Base-by-base conservation (phyloP, 1,284 basidiomycete species). In the Xerocomus minutiporus region DNA sequence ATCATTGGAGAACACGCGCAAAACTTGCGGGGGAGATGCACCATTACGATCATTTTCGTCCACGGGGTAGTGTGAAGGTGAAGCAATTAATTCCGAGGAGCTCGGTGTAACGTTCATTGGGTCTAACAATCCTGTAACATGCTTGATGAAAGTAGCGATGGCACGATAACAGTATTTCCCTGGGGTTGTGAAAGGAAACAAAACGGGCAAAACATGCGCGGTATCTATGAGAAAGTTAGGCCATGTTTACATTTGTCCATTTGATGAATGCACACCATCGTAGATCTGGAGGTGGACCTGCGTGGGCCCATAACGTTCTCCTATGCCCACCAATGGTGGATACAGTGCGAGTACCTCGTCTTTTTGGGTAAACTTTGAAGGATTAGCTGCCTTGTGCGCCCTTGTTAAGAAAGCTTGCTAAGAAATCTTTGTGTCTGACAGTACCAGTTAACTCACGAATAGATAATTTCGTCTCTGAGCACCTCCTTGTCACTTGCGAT, bases 401-500 rank as follows among this genome's bases (percentile, higher is more conserved):
- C 93, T 96, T 59, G 12, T 57, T 46, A 48, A 28, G 15, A 28
- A 40, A 28, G 43, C 36, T 52, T 35, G 40, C 44, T 17, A 15
- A 52, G 6, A 28, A 44, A 26, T 15, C 40, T 44, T 5, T 38
- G 1, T 2, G 11, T 15, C 17, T 43, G 17, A 25, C 2, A 5
- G 8, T 6, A 47, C 51, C 15, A 39, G 50, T 17, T 28, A 34
- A 78, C 89, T 63, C 59, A 93, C 89, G 80, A 73, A 64, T 92
- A 98, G 36, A 97, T 82, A 45, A 93, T 86, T 70, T 98, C 95
- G 64, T 99, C 96, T 46, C 93, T 77, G 40, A 98, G 71, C 0
- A 97, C 93, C 71, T 99, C 96, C 60, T 86, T 87, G 60, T 98
- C 89, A 35, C 96, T 88, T 1, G 84, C 89, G 58, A 96, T 84